Percentiles rank a stretch among this genome's conserved stretches.
Evolutionary conservation across 768 basidiomycete species (phyloP).

Genomic region (Naganishia antarctica): DNA sequence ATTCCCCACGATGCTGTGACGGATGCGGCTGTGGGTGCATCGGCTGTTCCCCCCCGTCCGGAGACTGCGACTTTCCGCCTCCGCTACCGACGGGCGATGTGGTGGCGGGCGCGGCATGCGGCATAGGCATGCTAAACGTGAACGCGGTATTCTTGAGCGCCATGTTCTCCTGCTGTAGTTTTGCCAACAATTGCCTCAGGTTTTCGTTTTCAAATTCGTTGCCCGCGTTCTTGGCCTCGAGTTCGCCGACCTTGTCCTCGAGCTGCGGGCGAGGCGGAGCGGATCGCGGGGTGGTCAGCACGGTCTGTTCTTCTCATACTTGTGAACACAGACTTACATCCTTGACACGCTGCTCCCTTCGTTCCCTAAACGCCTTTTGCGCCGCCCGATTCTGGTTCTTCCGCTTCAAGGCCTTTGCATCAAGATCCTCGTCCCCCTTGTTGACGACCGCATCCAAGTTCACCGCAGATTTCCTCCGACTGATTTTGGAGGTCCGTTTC

Average conservation of each 20-base stretch:
- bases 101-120: conserved; percentile 29
- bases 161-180: conserved; percentile 82
- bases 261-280: conserved; percentile 63
- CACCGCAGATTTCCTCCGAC: conserved; percentile 10
- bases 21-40: background rate
- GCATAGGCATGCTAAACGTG: conserved; percentile 70
- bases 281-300: too few relatives aligned
- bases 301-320: background rate
- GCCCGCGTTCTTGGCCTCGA: conserved; percentile 74
- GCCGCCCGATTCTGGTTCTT: conserved; percentile 97
- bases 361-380: conserved; percentile 92
- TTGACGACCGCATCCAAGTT: background rate
- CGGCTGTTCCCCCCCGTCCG: background rate
- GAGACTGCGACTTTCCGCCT: background rate
- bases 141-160: conserved; percentile 74
- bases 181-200: conserved; percentile 72
- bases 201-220: conserved; percentile 78
- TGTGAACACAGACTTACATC: conserved; percentile 61
- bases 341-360: conserved; percentile 95
- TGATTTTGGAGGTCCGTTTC: background rate
- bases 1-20: conserved; percentile 15
- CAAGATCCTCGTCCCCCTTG: conserved; percentile 18
- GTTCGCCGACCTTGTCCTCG: conserved; percentile 81
- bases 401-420: conserved; percentile 56
- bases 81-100: background rate